A percentile compares a stretch with the other conserved stretches of the same genome.
Evolutionary conservation across 1,284 basidiomycete genomes (phyloP).

Genomic region (Microstroma glucosiphilum): DNA sequence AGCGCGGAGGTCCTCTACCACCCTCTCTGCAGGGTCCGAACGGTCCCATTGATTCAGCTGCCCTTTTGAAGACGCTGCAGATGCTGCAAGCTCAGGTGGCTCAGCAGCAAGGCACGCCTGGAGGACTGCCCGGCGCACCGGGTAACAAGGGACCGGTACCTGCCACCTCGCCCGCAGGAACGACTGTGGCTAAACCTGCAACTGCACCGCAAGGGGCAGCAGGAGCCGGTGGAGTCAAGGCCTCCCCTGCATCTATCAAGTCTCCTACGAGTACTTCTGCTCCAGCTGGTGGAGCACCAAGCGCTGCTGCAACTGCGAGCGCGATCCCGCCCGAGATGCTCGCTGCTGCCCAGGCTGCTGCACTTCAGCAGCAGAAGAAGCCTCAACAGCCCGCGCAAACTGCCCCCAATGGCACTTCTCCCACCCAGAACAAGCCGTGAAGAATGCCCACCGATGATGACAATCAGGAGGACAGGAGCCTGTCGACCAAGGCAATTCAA

Average conservation of each 20-base stretch:
- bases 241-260: no score
- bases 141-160: not conserved
- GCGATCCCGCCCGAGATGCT: not conserved
- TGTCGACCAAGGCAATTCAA: no score
- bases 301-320: not conserved
- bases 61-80: conserved; percentile 6
- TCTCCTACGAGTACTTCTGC: not conserved
- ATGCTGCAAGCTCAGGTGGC: conserved; percentile 3
- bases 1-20: conserved; percentile 2
- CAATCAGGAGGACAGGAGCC: no score
- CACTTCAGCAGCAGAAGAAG: not conserved
- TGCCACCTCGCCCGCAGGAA: no score
- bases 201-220: no score
- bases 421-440: no score
- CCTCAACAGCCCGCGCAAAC: not conserved
- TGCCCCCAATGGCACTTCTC: no score
- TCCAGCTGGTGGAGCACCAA: not conserved
- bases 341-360: conserved; percentile 1
- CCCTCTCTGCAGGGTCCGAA: conserved; percentile 1
- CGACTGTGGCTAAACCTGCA: no score
- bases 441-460: no score
- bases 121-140: not conserved
- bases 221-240: no score
- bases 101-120: not conserved
- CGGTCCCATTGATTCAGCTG: not conserved